Conservation (phyloP, 805 yeast species). For the Ogataea methylovora region DNA sequence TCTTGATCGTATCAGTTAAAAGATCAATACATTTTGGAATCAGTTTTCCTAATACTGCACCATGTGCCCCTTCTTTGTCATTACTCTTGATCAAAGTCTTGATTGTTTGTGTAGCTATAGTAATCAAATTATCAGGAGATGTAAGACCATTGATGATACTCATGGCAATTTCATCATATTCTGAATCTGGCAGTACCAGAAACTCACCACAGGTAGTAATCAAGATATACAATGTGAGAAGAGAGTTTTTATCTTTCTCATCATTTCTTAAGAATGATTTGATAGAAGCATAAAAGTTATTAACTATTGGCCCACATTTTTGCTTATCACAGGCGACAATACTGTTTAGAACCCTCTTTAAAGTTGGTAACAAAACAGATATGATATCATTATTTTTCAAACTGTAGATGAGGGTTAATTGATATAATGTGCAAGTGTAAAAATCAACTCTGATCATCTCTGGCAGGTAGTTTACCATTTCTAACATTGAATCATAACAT, state of each 20-base stretch:
- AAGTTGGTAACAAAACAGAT: constrained; percentile 44
- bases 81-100: constrained; percentile 43
- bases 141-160: constrained; percentile 29
- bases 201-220: constrained; percentile 31
- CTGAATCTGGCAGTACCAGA: constrained; percentile 25
- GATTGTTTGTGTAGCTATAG: constrained; percentile 52
- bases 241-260: constrained; percentile 21
- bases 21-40: constrained; percentile 36
- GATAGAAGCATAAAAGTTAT: constrained; percentile 30
- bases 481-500: constrained; percentile 45
- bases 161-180: constrained; percentile 28
- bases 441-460: constrained; percentile 63
- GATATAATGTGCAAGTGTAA: constrained; percentile 58
- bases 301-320: constrained; percentile 16
- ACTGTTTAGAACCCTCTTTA: constrained; percentile 33
- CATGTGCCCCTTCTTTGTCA: constrained; percentile 22
- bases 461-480: constrained; percentile 60
- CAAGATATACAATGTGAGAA: constrained; percentile 37
- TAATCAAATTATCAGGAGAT: constrained; percentile 24
- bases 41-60: constrained; percentile 32
- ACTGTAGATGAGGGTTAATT: constrained; percentile 51
- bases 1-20: constrained; percentile 10
- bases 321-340: constrained; percentile 12
- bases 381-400: constrained; percentile 32
- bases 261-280: constrained; percentile 20